Base-by-base conservation (phyloP, 2,329 filamentous ascomycete genomes). In the Cryoendolithus antarcticus region DNA sequence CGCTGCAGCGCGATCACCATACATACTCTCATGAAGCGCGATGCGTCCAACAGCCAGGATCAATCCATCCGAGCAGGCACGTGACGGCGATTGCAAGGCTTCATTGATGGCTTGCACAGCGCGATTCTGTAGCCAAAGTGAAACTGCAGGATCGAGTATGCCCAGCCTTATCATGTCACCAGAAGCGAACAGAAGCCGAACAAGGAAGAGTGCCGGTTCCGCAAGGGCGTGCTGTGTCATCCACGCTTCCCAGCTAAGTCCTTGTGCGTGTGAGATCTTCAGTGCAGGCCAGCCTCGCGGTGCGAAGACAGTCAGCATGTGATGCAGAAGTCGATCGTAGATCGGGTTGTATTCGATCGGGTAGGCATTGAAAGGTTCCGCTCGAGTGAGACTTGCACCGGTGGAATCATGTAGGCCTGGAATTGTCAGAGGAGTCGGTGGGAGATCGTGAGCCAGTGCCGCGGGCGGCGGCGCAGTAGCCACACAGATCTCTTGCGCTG, bases 261-360 rank as follows among this genome's bases (percentile, higher is more conserved):
- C 54, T 44, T 57, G 48, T 13, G 47, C 43, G 2, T 43, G 39
- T 7, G 52, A 49, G 37, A 59, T 56, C n/a, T 49, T 46, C 13
- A 59, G 45, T 3, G 54, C 46, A 1, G 55, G 52, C 56, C 56
- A 59, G 38, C 52, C 56, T 36, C 56, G 44, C 2, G 56, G 56
- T 6, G 55, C 56, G 35, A 55, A 59, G 4, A 57, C 49, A 3
- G 50, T 55, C 36, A 57, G 47, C 56, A 59, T 57, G 41, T 59
- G 54, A 39, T 57, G 52, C 15, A 59, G 37, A 3, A 58, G 44
- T 4, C 43, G 38, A 34, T 57, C 53, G 31, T 49, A 55, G 48
- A 48, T 55, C 13, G 53, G 52, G 36, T 53, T 40, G 38, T 49
- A 52, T n/a, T 49, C 43, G 13, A 58, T 52, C 4, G 55, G 53